phyloP scores from a whole-genome alignment of 352 stramenopile genomes.

The Discostella stelligera region DNA sequence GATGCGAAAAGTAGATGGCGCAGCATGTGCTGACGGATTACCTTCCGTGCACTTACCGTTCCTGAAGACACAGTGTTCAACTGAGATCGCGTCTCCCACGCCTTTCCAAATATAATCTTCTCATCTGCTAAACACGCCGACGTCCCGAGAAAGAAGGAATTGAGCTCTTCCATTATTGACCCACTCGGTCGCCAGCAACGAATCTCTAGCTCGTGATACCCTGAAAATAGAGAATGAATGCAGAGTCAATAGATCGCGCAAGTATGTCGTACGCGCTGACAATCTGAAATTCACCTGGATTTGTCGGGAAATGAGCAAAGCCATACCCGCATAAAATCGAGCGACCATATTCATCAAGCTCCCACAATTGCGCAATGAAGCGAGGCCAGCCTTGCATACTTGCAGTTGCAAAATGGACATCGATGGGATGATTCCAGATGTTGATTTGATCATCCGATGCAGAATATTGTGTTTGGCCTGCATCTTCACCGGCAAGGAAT shows the following conservation, averaged over 20 bases:
- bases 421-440: conserved; percentile 72
- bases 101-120: conserved; percentile 63
- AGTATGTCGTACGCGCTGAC: neutral
- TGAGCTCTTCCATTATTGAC: conserved; percentile 54
- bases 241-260: neutral
- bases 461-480: conserved; percentile 64
- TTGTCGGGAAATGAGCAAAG: conserved; percentile 70
- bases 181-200: conserved; percentile 62
- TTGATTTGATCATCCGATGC: conserved; percentile 42
- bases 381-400: conserved; percentile 69
- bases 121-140: conserved; percentile 54
- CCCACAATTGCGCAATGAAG: conserved; percentile 67
- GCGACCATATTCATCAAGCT: conserved; percentile 66
- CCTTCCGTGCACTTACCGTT: conserved; percentile 24
- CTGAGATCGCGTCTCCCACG: conserved; percentile 65
- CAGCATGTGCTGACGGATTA: neutral
- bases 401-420: conserved; percentile 68
- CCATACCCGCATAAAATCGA: conserved; percentile 64
- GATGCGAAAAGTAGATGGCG: conserved; percentile 1
- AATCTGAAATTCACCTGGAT: conserved; percentile 40
- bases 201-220: conserved; percentile 58
- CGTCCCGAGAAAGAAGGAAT: conserved; percentile 63
- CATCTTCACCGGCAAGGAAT: conserved; percentile 61
- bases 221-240: conserved; percentile 8
- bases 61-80: conserved; percentile 59